Evolutionary conservation across 106 monocot genomes (phyloP).

Genomic region (Allium cepa): DNA sequence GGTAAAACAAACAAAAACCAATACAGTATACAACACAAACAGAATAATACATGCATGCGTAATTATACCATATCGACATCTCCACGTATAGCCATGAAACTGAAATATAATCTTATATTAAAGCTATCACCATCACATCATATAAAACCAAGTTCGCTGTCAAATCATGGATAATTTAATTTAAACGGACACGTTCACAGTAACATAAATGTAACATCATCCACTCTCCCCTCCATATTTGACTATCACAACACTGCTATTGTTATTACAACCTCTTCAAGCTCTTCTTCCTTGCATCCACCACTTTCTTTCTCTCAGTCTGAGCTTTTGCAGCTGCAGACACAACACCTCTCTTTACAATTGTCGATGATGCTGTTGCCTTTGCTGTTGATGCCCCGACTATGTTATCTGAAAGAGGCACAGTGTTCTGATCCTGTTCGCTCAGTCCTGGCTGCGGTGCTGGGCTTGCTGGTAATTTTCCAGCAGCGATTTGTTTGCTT

Average conservation of each 20-base stretch:
- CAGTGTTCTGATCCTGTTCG: constrained; percentile 33
- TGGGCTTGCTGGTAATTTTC: constrained; percentile 11
- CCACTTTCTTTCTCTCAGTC: constrained; percentile 75
- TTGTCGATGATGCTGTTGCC: not conserved
- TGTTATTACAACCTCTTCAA: constrained; percentile 66
- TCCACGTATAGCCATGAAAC: too few relatives aligned
- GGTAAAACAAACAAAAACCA: too few relatives aligned
- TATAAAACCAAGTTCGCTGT: too few relatives aligned
- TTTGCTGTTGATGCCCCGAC: constrained; percentile 11
- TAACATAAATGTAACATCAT: too few relatives aligned
- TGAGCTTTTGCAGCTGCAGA: constrained; percentile 26
- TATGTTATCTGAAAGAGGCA: constrained; percentile 8
- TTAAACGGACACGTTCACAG: too few relatives aligned
- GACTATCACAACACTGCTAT: not conserved
- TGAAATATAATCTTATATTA: too few relatives aligned
- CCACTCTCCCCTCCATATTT: too few relatives aligned
- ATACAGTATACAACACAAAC: too few relatives aligned
- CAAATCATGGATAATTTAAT: too few relatives aligned
- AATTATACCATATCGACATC: too few relatives aligned
- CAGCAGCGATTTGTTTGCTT: constrained; percentile 18
- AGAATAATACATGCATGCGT: too few relatives aligned
- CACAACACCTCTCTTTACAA: constrained; percentile 30
- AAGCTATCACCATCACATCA: too few relatives aligned
- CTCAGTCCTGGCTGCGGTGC: constrained; percentile 18
- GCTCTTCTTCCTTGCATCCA: constrained; percentile 92